Conservation (phyloP, 495 filamentous ascomycete genomes). For the Aspergillus diversus region DNA sequence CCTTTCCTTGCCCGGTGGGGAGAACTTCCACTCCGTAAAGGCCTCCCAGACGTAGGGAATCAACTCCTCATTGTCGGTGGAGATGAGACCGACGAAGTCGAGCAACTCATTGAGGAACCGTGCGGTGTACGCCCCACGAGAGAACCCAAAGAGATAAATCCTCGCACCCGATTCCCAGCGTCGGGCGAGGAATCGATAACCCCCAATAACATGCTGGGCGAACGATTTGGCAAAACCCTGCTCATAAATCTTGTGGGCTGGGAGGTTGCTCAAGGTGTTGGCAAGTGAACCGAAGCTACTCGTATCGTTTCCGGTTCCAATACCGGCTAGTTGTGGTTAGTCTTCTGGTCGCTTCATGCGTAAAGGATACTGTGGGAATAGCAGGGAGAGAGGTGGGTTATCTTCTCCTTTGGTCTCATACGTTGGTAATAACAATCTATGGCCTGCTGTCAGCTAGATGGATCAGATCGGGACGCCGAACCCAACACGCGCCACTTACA, state of each 20-base stretch:
- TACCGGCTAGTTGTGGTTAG: slow-evolving; percentile 20
- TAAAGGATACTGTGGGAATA: no score
- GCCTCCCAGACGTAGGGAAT: slow-evolving; percentile 38
- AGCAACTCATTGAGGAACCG: slow-evolving; percentile 54
- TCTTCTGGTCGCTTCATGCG: no score
- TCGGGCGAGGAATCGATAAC: slow-evolving; percentile 52
- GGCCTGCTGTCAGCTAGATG: not conserved
- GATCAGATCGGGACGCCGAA: not conserved
- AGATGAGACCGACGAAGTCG: slow-evolving; percentile 46
- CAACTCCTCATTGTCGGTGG: slow-evolving; percentile 51
- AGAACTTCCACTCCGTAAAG: slow-evolving; percentile 20
- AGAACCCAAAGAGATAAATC: slow-evolving; percentile 56
- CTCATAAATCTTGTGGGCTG: slow-evolving; percentile 28
- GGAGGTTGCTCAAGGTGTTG: slow-evolving; percentile 15
- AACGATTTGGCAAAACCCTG: slow-evolving; percentile 46
- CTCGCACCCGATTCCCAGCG: slow-evolving; percentile 42
- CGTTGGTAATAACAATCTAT: slow-evolving; percentile 30
- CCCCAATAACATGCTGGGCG: slow-evolving; percentile 48
- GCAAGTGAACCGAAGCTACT: slow-evolving; percentile 15
- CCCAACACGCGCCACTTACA: slow-evolving; percentile 8
- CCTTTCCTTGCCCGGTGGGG: slow-evolving; percentile 4
- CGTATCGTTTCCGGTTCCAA: slow-evolving; percentile 19
- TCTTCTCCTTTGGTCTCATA: slow-evolving; percentile 3
- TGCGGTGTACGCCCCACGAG: slow-evolving; percentile 53
- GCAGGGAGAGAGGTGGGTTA: no score